These are phyloP conservation scores for Suillus fuscotomentosus DNA, from an alignment of 768 basidiomycete genomes.

Conservation along the genomic window DNA sequence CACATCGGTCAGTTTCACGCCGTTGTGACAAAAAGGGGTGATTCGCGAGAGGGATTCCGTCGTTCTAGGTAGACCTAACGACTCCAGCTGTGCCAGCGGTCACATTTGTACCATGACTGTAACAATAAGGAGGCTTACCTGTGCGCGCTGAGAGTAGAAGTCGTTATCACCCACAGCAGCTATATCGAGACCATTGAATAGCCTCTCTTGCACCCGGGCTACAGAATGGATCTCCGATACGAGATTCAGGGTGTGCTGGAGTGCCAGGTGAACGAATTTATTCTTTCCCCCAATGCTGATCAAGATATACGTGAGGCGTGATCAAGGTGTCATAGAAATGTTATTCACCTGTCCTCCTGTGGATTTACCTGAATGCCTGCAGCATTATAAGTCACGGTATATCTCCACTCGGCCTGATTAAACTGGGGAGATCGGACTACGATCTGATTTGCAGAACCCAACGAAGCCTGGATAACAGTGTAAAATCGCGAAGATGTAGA, in stretches of 20 bases:
- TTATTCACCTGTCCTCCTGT: conserved; percentile 20
- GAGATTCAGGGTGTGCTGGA: conserved; percentile 75
- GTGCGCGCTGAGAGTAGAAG: conserved; percentile 92
- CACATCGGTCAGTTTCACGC: conserved; percentile 71
- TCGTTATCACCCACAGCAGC: conserved; percentile 93
- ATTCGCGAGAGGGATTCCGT: conserved; percentile 64
- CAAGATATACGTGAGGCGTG: conserved; percentile 12
- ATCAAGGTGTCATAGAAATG: background rate
- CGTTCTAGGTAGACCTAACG: conserved; percentile 58
- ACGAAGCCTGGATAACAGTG: conserved; percentile 56
- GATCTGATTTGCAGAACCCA: conserved; percentile 40
- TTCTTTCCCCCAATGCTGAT: conserved; percentile 56
- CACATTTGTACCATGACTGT: background rate
- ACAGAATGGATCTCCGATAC: conserved; percentile 57
- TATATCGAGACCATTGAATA: conserved; percentile 66
- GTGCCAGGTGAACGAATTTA: conserved; percentile 89
- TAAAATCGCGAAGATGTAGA: conserved; percentile 96
- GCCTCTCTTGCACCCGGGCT: conserved; percentile 35
- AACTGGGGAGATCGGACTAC: conserved; percentile 92
- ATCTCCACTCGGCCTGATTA: conserved; percentile 73
- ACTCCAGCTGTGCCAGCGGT: conserved; percentile 51
- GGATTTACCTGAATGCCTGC: conserved; percentile 22
- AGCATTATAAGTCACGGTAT: conserved; percentile 45
- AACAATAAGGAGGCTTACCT: conserved; percentile 47
- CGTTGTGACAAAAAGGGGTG: conserved; percentile 73